Evolutionary conservation across 2,329 filamentous ascomycete genomes (phyloP), one percentile per base, ranked within the genome.

Genomic region (Chrysoporthe austroafricana): DNA sequence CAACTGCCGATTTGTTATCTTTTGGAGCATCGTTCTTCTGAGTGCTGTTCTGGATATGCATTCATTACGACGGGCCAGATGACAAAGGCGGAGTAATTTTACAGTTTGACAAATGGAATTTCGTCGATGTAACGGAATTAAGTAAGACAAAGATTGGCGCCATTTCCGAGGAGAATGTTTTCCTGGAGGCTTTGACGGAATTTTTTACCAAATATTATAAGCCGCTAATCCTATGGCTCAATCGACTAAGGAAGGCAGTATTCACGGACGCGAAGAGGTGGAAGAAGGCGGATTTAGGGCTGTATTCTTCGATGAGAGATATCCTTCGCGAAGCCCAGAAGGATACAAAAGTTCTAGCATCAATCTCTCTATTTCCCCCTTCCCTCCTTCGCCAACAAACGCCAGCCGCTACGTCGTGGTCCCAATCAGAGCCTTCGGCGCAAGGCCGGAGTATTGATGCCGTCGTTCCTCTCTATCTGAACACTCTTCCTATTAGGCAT

Each of bases 21-120:
- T n/a, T n/a, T n/a, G n/a, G n/a, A n/a, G n/a, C n/a, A 71, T 84
- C 79, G 3, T 83, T 84, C 67, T 84, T 82, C 73, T 84, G 75
- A 80, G 78, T 83, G 1, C 71, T 83, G 0, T 81, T 84, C 69
- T 84, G 77, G 81, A 80, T 82, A 71, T 81, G 77, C 67, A 77
- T 82, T 64, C 77, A 83, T 71, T 81, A 77, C 65, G 64, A 77
- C 3, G 50, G 50, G n/a, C 50, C 50, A 18, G 75, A 39, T 36
- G 4, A n/a, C 9, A 14, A 13, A 3, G 9, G 13, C 4, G 32
- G n/a, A 9, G 13, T 18, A 14, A 8, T 82, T 81, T 60, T 70
- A 0, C 64, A 71, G 8, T 64, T 48, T 18, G 57, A 69, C 46
- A 14, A 65, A 69, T 16, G 70, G 75, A 7, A 66, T 81, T 79